Evolutionary conservation across 768 basidiomycete genomes (phyloP).

Genomic region (Hortiboletus flavorubellus): DNA sequence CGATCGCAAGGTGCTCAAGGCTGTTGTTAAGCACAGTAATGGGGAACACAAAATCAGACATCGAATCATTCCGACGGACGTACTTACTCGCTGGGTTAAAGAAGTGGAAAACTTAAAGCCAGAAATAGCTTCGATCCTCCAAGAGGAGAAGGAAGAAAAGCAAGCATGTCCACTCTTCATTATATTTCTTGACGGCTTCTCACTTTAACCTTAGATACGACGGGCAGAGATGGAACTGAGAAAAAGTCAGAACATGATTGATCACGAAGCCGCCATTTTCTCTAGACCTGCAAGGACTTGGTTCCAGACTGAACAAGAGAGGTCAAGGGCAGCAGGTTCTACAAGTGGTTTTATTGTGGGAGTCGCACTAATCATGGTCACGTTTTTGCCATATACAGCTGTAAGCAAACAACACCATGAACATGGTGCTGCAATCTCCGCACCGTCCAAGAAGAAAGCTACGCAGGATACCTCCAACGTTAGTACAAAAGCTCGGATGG

Average conservation of each 20-base stretch:
- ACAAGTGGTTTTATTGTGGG: neutral
- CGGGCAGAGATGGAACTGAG: conserved; percentile 94
- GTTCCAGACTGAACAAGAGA: conserved; percentile 92
- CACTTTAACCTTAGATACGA: conserved; percentile 52
- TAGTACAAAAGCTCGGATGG: conserved; percentile 5
- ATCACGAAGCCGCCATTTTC: conserved; percentile 90
- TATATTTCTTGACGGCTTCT: conserved; percentile 3
- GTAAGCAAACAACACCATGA: conserved; percentile 76
- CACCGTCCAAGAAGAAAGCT: conserved; percentile 40
- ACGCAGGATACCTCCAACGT: conserved; percentile 41
- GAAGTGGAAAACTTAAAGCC: conserved; percentile 67
- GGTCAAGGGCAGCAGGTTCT: conserved; percentile 72
- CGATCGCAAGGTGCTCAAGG: conserved; percentile 95
- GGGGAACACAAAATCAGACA: conserved; percentile 82
- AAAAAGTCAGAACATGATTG: conserved; percentile 94
- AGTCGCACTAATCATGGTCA: neutral
- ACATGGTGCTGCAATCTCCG: conserved; percentile 39
- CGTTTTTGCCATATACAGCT: conserved; percentile 40
- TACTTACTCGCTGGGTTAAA: conserved; percentile 64
- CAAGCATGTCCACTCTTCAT: conserved; percentile 46
- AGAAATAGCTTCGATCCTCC: conserved; percentile 76
- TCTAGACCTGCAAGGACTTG: conserved; percentile 95
- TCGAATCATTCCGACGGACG: conserved; percentile 78
- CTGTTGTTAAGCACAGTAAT: conserved; percentile 84
- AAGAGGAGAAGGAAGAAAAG: conserved; percentile 96